phyloP scores from a whole-genome alignment of 441 rosid genomes.

The Populus hybrid region DNA sequence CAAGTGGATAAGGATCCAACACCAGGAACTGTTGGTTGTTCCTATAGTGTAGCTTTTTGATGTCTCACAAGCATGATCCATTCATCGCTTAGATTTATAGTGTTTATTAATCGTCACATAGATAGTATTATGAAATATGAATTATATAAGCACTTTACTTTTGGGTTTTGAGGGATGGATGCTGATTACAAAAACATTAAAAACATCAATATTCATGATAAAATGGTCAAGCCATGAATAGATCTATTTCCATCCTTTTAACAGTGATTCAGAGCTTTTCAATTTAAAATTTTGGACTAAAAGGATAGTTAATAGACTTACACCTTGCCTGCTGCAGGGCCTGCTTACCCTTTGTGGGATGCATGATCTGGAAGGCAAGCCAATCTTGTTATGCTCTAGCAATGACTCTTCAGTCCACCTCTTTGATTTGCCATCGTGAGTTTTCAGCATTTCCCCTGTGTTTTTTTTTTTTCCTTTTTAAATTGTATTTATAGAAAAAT shows the following conservation, averaged over 20 bases:
- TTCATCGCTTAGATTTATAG: neutral
- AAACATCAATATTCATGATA: neutral
- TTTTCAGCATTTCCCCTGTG: slow-evolving; percentile 4
- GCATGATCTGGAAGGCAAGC: slow-evolving; percentile 87
- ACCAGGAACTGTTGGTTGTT: neutral
- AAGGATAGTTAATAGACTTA: neutral
- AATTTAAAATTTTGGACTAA: neutral
- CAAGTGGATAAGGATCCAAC: neutral
- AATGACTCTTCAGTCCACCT: slow-evolving; percentile 75
- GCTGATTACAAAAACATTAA: neutral
- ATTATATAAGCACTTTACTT: neutral
- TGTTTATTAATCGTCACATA: neutral
- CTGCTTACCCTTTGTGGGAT: slow-evolving; percentile 75
- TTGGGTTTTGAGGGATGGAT: neutral
- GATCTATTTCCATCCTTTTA: neutral
- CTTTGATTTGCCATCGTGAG: slow-evolving; percentile 97
- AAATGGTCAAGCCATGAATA: neutral
- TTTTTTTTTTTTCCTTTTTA: neutral
- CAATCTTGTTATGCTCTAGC: slow-evolving; percentile 78
- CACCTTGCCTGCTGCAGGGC: slow-evolving; percentile 53
- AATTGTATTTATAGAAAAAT: neutral
- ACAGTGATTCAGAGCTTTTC: neutral
- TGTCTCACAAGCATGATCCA: neutral
- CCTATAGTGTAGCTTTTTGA: neutral
- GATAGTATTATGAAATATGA: neutral